Evolutionary conservation across 345 rosid genomes (phyloP).

Genomic region (Capsella bursapastoris): DNA sequence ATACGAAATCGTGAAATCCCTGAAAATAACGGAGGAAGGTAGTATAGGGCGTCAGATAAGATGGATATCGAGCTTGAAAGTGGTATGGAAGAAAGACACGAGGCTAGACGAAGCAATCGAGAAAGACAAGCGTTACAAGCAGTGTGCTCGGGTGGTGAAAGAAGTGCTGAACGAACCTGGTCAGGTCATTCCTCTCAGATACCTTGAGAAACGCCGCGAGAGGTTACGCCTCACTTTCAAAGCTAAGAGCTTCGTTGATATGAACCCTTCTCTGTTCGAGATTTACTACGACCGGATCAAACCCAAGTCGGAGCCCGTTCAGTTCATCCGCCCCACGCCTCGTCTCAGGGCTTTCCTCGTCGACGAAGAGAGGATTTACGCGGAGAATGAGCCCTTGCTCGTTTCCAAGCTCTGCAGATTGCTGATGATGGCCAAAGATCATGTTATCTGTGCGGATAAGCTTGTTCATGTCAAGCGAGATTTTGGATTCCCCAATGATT

Average conservation of each 20-base stretch:
- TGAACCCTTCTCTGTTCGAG: conserved; percentile 64
- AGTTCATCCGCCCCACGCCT: conserved; percentile 60
- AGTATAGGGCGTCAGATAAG: conserved; percentile 28
- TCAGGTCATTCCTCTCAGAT: conserved; percentile 71
- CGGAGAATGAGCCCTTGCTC: conserved; percentile 55
- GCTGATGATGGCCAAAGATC: conserved; percentile 81
- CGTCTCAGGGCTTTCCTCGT: conserved; percentile 65
- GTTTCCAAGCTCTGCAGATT: conserved; percentile 80
- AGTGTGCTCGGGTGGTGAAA: conserved; percentile 70
- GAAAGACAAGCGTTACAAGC: conserved; percentile 66
- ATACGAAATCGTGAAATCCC: conserved; percentile 35
- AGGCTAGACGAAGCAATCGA: conserved; percentile 73
- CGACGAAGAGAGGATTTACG: conserved; percentile 60
- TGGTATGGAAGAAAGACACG: conserved; percentile 77
- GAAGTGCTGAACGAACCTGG: conserved; percentile 85
- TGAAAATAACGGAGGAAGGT: not conserved
- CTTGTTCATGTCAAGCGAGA: conserved; percentile 84
- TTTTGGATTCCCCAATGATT: conserved; percentile 83
- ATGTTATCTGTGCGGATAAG: conserved; percentile 65
- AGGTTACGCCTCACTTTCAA: conserved; percentile 61
- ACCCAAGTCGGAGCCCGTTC: conserved; percentile 64
- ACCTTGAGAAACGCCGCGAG: conserved; percentile 80
- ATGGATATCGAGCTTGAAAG: conserved; percentile 76
- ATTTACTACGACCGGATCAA: conserved; percentile 65
- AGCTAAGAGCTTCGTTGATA: conserved; percentile 57